phyloP scores from a whole-genome alignment of 352 stramenopile species.

The Phytophthora ohioensis region DNA sequence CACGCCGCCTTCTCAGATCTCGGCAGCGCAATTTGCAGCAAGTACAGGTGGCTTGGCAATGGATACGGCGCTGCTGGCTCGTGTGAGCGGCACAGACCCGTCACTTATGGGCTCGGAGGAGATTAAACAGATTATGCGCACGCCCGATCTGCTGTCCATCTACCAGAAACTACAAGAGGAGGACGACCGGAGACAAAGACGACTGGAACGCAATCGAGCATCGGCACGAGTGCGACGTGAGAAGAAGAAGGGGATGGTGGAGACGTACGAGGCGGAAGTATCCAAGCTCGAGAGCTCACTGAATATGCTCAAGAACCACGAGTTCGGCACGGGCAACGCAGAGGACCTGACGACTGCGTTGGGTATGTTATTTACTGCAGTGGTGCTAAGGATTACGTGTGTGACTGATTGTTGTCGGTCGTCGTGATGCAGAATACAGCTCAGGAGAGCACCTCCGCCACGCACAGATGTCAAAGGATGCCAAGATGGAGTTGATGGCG shows the following conservation, averaged over 20 bases:
- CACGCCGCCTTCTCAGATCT: constrained; percentile 61
- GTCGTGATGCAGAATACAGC: constrained; percentile 62
- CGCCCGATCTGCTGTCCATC: constrained; percentile 83
- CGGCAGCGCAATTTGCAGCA: constrained; percentile 82
- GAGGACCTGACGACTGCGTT: constrained; percentile 77
- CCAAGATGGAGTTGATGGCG: constrained; percentile 84
- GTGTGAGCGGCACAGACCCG: constrained; percentile 83
- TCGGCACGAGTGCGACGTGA: constrained; percentile 83
- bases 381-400: background rate
- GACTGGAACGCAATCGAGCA: constrained; percentile 82
- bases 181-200: constrained; percentile 78
- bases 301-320: constrained; percentile 80
- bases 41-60: constrained; percentile 81
- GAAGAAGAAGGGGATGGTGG: constrained; percentile 91
- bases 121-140: constrained; percentile 91
- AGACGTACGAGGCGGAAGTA: constrained; percentile 87
- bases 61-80: constrained; percentile 79
- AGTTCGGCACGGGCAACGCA: constrained; percentile 73
- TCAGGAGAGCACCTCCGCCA: constrained; percentile 82
- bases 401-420: constrained; percentile 5
- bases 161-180: constrained; percentile 91
- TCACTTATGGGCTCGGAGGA: constrained; percentile 82
- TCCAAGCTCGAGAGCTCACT: constrained; percentile 89
- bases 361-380: constrained; percentile 50
- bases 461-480: constrained; percentile 86